Base-by-base conservation (phyloP, 2,329 filamentous ascomycete species). In the Pseudogymnoascus sp. region DNA sequence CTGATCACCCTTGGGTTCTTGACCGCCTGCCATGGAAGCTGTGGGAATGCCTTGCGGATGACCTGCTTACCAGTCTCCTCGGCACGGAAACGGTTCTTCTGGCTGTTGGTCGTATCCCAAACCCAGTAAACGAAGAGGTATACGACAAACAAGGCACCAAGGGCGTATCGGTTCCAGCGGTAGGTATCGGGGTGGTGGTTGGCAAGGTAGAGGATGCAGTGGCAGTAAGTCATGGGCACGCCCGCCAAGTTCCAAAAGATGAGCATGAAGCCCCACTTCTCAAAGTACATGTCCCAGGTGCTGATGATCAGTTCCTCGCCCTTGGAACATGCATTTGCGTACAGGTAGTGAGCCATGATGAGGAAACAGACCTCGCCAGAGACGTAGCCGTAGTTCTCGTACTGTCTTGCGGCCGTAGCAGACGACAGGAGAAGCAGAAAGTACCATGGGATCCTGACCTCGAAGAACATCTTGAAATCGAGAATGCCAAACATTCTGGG, bases 161-260 rank as follows among this genome's bases (percentile, higher is more conserved):
- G 81, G 60, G 85, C 84, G 67, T 80, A 85, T 62, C 82, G 84
- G 70, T 90, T 89, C 87, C 88, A 92, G 61, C 80, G 81, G 76
- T 96, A 96, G 63, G 85, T 84, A 36, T 84, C 81, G 0, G 92
- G 89, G 70, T 88, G 77, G 74, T 95, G 91, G 75, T 89, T 92
- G 67, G 91, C 91, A 59, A 96, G 82, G 77, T 89, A 96, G 69
- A 96, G 85, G 58, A 89, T 93, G 82, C 89, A 94, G 80, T 96
- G 92, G 79, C 91, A 96, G 82, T 96, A 96, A 61, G 87, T 92
- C 60, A 96, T 81, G 13, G 92, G 92, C 27, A 96, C 92, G 67
- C 92, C 92, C 52, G 92, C 91, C 73, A 96, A 80, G 76, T 96
- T 96, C 92, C 92, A 96, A 84, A 96, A 96, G 75, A 95, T 95